Evolutionary conservation across 2,329 filamentous ascomycete species (phyloP).

Genomic region (Pseudogymnoascus sp.): DNA sequence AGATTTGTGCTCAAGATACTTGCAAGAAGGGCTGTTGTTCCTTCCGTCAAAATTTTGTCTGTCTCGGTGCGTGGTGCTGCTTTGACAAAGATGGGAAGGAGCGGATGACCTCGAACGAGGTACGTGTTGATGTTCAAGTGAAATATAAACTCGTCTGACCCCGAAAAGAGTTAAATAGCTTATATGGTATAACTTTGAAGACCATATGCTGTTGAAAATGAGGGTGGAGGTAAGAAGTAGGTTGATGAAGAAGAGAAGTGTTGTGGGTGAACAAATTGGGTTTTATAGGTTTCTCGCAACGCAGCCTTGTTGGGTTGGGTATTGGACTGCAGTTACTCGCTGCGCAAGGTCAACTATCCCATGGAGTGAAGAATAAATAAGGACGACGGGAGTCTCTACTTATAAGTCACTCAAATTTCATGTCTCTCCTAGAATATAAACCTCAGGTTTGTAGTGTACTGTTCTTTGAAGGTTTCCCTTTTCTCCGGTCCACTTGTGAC

Average conservation of each 20-base stretch:
- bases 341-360: not conserved
- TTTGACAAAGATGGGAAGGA: slow-evolving; percentile 4
- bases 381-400: not conserved
- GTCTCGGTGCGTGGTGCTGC: not conserved
- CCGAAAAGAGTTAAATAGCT: slow-evolving; percentile 2
- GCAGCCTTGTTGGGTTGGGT: not conserved
- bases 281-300: not conserved
- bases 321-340: not conserved
- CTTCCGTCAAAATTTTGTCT: not conserved
- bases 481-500: not conserved
- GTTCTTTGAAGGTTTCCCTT: not conserved
- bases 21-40: slow-evolving; percentile 1
- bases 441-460: too few relatives aligned
- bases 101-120: not conserved
- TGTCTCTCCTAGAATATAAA: not conserved
- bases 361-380: not conserved
- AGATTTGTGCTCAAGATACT: slow-evolving; percentile 2
- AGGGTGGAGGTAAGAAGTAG: not conserved
- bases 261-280: not conserved
- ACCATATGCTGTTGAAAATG: not conserved
- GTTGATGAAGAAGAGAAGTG: not conserved
- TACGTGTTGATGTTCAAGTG: not conserved
- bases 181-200: not conserved
- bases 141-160: slow-evolving; percentile 5
- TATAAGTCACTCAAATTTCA: not conserved